Evolutionary conservation across 148 eudicot genomes (phyloP), one percentile per base, ranked within the genome.

Genomic region (Rhododendron ovatum): DNA sequence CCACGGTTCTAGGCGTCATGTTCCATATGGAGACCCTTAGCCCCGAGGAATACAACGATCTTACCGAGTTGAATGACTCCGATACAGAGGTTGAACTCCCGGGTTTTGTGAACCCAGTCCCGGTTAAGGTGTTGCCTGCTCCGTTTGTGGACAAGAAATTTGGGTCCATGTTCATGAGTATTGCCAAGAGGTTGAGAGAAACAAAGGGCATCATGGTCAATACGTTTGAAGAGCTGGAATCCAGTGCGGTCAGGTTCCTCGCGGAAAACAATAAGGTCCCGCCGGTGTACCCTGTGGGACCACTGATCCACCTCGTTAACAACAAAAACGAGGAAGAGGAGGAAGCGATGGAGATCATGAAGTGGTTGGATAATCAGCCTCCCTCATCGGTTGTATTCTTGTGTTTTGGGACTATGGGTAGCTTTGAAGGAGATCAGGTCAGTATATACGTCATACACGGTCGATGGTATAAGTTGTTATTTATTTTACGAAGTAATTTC

Each of bases 391-490:
- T 91, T 18, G 89, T 91, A 45, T 90, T 90, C 51, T 82, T 91
- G 2, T 91, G 93, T 73, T 91, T 91, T 65, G 93, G 93, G 67
- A 91, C 90, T 81, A 55, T 78, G 80, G 92, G 90, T 69, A 78
- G 86, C 65, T 89, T 91, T 59, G 83, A 59, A 1, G 85, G 69
- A 45, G 86, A 50, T 3, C 93, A 91, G 50, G 89, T 89, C 6
- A 5, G 43, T 39, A 57, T 7, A 20, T 57, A 20, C 7, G 3
- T 37, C 39, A 37, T 30, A 24, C 67, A 2, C 7, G 0, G 28
- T 7, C 2, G 12, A 1, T 48, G 51, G 51, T 48, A 11, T 48
- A 48, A 9, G 12, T 48, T 48, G 51, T 8, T 48, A 9, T 48
- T 48, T 41, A 0, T 41, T 41, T 41, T 41, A 41, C 1, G 0